Percentiles rank a stretch among this genome's conserved stretches.
phyloP scores from a whole-genome alignment of 768 basidiomycete species.

The Mycena sanguinolenta region DNA sequence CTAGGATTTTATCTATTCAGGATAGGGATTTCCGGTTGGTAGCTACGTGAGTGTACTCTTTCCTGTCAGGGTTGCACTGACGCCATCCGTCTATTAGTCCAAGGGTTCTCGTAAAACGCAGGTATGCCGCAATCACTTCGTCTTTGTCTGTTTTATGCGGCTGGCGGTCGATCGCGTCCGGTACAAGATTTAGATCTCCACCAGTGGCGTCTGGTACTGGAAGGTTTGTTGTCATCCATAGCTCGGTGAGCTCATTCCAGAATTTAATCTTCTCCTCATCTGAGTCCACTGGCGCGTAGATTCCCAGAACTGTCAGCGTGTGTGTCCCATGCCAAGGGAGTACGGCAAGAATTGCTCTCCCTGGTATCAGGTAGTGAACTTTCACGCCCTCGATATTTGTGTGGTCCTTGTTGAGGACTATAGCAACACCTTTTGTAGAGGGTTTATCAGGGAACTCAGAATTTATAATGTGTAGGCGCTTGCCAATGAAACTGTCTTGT shows the following conservation, averaged over 20 bases:
- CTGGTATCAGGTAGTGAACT: slow-evolving; percentile 9
- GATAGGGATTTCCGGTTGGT: not conserved
- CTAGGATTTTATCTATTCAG: not conserved
- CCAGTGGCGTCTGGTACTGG: not conserved
- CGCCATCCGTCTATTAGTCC: no score
- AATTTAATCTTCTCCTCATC: slow-evolving; percentile 11
- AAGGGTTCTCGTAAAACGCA: not conserved
- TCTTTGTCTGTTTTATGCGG: no score
- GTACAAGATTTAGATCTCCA: no score
- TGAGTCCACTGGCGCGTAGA: slow-evolving; percentile 39
- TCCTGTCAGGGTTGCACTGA: no score
- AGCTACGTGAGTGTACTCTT: no score
- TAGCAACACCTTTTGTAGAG: not conserved
- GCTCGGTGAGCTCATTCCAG: slow-evolving; percentile 27
- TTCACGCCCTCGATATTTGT: slow-evolving; percentile 7
- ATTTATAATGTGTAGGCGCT: no score
- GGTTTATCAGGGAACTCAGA: not conserved
- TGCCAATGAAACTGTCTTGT: no score
- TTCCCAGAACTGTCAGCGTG: slow-evolving; percentile 31
- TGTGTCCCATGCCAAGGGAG: slow-evolving; percentile 16
- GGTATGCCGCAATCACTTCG: no score
- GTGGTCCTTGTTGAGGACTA: slow-evolving; percentile 21
- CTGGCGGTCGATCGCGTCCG: no score
- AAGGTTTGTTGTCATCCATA: slow-evolving; percentile 19
- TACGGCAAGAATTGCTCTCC: not conserved